Conservation (phyloP, 495 filamentous ascomycete species). For the Pseudoneurospora amorphoporcata region DNA sequence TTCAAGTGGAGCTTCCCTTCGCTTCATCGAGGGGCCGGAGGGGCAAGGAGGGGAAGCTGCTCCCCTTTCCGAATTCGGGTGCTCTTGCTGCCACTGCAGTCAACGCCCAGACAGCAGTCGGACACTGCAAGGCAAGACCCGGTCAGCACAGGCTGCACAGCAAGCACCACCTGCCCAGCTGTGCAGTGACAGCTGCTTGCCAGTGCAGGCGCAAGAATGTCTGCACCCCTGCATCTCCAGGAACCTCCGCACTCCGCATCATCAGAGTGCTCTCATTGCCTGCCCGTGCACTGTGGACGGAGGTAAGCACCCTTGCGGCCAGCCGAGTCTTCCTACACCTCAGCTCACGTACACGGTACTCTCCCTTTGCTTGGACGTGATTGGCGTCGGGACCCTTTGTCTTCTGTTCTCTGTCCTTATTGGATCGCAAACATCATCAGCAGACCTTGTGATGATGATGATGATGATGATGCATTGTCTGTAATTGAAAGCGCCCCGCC, state of each 20-base stretch:
- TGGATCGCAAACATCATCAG: neutral
- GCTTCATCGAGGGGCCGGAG: neutral
- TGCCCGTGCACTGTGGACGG: neutral
- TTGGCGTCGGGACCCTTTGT: neutral
- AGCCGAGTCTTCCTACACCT: neutral
- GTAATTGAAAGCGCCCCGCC: neutral
- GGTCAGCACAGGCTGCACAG: neutral
- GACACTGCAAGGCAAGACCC: neutral
- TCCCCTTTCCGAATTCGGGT: neutral
- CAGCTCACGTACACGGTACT: neutral
- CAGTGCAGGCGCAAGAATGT: neutral
- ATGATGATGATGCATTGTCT: neutral
- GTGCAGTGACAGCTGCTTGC: neutral
- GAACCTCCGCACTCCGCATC: neutral
- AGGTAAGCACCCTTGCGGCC: neutral
- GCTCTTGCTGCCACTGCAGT: neutral
- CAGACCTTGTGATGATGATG: neutral
- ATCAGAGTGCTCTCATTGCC: neutral
- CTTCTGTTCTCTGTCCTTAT: neutral
- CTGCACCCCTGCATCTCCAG: neutral
- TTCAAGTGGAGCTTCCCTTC: neutral
- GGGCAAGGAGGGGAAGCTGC: neutral
- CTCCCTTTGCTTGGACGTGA: neutral
- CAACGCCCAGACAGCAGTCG: neutral
- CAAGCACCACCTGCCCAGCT: neutral